Evolutionary conservation across 495 filamentous ascomycete genomes (phyloP), one percentile per base, ranked within the genome.

Genomic region (Immersiella caudata): DNA sequence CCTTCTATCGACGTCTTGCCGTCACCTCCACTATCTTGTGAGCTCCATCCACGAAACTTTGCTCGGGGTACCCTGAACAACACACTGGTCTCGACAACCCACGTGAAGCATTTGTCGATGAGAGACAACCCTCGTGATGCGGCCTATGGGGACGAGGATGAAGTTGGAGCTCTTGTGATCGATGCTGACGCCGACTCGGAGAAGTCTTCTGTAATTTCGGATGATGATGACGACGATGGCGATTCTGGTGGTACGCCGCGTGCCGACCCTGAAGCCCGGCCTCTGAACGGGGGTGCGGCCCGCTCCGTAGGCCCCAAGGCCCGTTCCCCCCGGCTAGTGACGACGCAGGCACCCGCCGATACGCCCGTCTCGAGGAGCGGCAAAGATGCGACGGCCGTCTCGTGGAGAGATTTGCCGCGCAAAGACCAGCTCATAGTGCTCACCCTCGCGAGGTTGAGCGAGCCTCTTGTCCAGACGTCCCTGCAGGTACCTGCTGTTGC

Each of bases 391-490:
- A 70, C 72, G 40, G 67, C 84, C 1, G 84, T 90, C 22, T 84
- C 86, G n/a, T 92, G 90, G 90, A 76, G 72, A 26, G 87, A 88
- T 57, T 79, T 96, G 0, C 92, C 92, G 1, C 81, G 85, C 61
- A 94, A 93, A 70, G 81, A 86, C 66, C 92, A 96, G 74, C 81
- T 96, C 64, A 77, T 88, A 5, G 87, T 95, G 66, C 80, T 96
- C 60, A 91, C 90, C 0, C 79, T 93, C 49, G 86, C 91, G 9
- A 84, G 92, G 33, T 79, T 95, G 33, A 91, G 91, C 22, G 92
- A 95, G 72, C 92, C 92, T 3, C 80, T 95, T 16, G 87, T 91
- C 0, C 90, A 93, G 73, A 93, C 90, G 1, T 91, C 88, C 55
- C 78, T 95, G 57, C 89, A 91, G 72, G 83, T 83, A 68, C 14